Evolutionary conservation across 106 monocot genomes (phyloP), one percentile per base, ranked within the genome.

Genomic region (Ottelia alismoides): DNA sequence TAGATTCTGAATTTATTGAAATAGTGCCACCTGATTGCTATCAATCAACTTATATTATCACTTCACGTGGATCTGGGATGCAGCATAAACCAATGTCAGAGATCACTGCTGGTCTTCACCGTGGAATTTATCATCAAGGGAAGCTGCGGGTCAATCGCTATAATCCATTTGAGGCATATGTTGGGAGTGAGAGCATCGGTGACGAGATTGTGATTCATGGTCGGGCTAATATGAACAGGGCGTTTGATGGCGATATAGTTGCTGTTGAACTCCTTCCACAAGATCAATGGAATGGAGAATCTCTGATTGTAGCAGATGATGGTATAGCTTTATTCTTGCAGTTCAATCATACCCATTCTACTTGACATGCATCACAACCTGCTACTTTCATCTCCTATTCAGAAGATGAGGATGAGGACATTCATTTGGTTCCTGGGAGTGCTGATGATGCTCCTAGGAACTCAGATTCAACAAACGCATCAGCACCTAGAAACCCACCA

Each of bases 41-140:
- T 43, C 6, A 43, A 43, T 43, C 6, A 7, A 43, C 6, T 43
- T 16, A 43, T 43, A 43, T 21, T 49, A 30, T 29, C 27, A 12
- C 49, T 20, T n/a, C n/a, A n/a, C n/a, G n/a, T n/a, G n/a, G n/a
- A n/a, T n/a, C n/a, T n/a, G n/a, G n/a, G 28, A 60, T 77, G 62
- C 74, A 98, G 98, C 98, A 98, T 52, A 98, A 98, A 53, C 98
- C 98, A 26, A 98, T 98, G 82, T 98, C 98, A 54, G 98, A 85
- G 70, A 86, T 98, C 53, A 98, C 89, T 0, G 72, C 76, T 26
- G 98, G 98, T 28, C 60, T 98, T 49, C 64, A 64, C 48, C 79
- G 65, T 75, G 77, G 98, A 47, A 90, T 98, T 53, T 98, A 82
- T 26, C 98, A 98, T 71, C 98, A 98, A 73, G 98, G 98, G 49